phyloP scores from a whole-genome alignment of 208 protist species.

The Wallacemonas sp. region DNA sequence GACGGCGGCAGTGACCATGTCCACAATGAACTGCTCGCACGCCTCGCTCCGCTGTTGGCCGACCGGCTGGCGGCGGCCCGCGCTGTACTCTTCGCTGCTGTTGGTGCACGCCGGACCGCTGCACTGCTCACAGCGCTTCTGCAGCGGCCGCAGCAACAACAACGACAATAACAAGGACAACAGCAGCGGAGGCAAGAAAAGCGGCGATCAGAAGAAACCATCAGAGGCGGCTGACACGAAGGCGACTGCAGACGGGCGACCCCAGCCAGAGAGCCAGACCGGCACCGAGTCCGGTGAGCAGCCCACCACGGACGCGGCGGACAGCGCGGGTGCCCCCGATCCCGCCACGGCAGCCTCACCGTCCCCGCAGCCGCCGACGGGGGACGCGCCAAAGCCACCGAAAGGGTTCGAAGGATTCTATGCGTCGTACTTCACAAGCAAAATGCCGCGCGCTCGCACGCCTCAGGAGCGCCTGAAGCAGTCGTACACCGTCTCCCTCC shows the following conservation, averaged over 20 bases:
- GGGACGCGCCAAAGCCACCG: conserved; percentile 25
- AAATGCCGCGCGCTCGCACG: conserved; percentile 32
- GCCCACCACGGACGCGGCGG: no score
- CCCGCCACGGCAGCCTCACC: background rate
- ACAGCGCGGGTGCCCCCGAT: background rate
- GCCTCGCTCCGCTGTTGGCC: no score
- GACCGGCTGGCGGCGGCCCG: no score
- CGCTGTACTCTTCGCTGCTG: no score
- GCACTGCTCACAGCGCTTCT: conserved; percentile 15
- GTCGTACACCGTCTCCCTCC: conserved; percentile 46
- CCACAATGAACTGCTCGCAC: no score
- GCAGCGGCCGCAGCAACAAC: conserved; percentile 8
- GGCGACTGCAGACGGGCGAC: background rate
- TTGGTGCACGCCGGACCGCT: background rate
- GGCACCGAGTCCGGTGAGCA: no score
- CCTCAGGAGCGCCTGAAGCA: conserved; percentile 47
- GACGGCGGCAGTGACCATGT: no score
- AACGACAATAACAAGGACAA: conserved; percentile 9
- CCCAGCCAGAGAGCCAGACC: background rate
- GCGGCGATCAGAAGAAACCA: background rate
- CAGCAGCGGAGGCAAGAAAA: background rate
- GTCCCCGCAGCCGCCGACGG: background rate
- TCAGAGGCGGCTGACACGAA: background rate
- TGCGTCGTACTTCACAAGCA: conserved; percentile 34
- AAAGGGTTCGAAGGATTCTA: conserved; percentile 79